These are phyloP conservation scores for Plasmopara muralis DNA, from an alignment of 352 stramenopile species.

Conservation along the genomic window DNA sequence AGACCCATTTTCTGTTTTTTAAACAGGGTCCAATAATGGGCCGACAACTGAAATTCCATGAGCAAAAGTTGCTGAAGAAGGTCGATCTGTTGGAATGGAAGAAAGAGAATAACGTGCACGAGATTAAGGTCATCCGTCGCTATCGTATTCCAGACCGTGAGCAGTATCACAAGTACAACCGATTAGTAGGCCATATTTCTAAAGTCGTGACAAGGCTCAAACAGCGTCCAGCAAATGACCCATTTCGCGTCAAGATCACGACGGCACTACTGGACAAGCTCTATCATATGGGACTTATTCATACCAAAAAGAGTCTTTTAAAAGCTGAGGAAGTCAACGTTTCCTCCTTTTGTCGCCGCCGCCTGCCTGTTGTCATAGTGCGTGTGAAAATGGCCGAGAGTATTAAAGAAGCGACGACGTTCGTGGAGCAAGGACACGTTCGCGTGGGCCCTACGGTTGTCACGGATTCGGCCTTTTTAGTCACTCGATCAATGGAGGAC, in stretches of 20 bases:
- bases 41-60: constrained; percentile 92
- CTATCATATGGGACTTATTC: constrained; percentile 96
- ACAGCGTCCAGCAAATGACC: constrained; percentile 91
- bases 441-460: constrained; percentile 89
- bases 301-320: constrained; percentile 94
- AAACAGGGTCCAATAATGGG: constrained; percentile 38
- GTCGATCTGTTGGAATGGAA: constrained; percentile 99
- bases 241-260: constrained; percentile 95
- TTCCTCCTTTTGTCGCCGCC: constrained; percentile 91
- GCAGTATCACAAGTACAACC: constrained; percentile 98
- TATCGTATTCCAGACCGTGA: constrained; percentile 98
- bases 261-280: constrained; percentile 97
- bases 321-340: constrained; percentile 97
- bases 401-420: constrained; percentile 95
- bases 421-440: constrained; percentile 98
- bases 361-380: constrained; percentile 98
- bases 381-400: constrained; percentile 98
- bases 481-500: constrained; percentile 98
- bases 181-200: constrained; percentile 94
- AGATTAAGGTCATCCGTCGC: constrained; percentile 96
- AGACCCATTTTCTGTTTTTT: constrained; percentile 2
- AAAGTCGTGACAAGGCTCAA: constrained; percentile 94
- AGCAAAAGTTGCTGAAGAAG: constrained; percentile 99
- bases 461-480: constrained; percentile 95
- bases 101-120: constrained; percentile 96